Percentiles rank a stretch among this genome's conserved stretches.
Evolutionary conservation across 306 rosid species (phyloP).

Genomic region (Malus fusca): DNA sequence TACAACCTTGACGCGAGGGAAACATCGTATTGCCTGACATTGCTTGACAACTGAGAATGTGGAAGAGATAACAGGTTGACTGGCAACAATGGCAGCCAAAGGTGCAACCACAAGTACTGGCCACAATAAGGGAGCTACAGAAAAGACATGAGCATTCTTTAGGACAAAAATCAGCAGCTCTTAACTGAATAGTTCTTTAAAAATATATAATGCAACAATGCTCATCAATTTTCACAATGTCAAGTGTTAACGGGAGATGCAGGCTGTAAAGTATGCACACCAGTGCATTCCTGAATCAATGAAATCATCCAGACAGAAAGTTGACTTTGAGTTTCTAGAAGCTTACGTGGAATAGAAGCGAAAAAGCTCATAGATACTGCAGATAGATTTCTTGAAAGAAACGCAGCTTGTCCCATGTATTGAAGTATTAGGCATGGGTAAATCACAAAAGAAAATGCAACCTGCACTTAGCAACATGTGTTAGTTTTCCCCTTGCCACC

Average conservation of each 20-base stretch:
- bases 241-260: not conserved
- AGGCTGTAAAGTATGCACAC: not conserved
- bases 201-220: not conserved
- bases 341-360: conserved; percentile 84
- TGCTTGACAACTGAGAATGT: conserved; percentile 65
- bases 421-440: conserved; percentile 79
- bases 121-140: conserved; percentile 70
- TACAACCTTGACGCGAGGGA: conserved; percentile 80
- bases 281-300: not conserved
- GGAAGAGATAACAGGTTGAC: conserved; percentile 68
- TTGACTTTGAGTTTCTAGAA: conserved; percentile 9
- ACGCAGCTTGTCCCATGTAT: conserved; percentile 94
- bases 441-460: conserved; percentile 49
- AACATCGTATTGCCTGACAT: conserved; percentile 72
- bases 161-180: conserved; percentile 4
- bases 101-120: conserved; percentile 62
- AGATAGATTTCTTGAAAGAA: conserved; percentile 69
- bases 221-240: not conserved
- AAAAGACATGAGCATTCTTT: conserved; percentile 30
- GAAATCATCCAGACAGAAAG: not conserved
- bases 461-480: conserved; percentile 40
- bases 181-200: not conserved
- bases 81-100: conserved; percentile 59
- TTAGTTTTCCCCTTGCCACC: not conserved
- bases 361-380: conserved; percentile 63